Base-by-base conservation (phyloP, 2,329 filamentous ascomycete genomes). In the Onygena corvina region DNA sequence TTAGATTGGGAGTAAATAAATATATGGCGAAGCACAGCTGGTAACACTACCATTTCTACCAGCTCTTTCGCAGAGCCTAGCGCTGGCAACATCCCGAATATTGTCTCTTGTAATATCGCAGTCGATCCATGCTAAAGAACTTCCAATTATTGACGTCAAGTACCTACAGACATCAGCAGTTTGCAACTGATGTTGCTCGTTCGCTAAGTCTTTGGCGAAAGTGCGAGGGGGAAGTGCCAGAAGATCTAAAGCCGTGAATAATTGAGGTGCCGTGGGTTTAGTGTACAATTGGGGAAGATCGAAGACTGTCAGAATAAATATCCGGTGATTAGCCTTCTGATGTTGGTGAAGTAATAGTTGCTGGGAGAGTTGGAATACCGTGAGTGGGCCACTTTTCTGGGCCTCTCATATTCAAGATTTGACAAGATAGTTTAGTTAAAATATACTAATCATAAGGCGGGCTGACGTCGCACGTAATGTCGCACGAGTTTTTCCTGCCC, bases 231-330 rank as follows among this genome's bases (percentile, higher is more conserved):
- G 74, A 30, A 83, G 68, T 51, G 78, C 75, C 30, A 94, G 74
- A 23, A 77, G 69, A 29, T 76, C 67, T n/a, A 95, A 76, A 21
- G 79, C 77, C 21, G 73, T 67, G 46, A 86, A 67, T 40, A 95
- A 73, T 3, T 75, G 72, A 27, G 71, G 67, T 51, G 78, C 81
- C 16, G 79, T 71, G 4, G 89, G 89, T 60, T 79, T 83, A 58
- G 83, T 77, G 75, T 88, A 86, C 54, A 90, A 74, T 60, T 88
- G 85, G n/a, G 88, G 86, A 21, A 94, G 77, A 60, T 90, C 84
- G 51, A 83, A 70, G 51, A 80, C 80, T 81, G 59, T 42, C 21
- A 33, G 3, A 21, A 29, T 20, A 4, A 9, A 48, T 25, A 9
- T n/a, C 30, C 11, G 14, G 9, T 33, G 7, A 12, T 40, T 40